Base-by-base conservation (phyloP, 352 stramenopile species). In the Pythium folliculosum region DNA sequence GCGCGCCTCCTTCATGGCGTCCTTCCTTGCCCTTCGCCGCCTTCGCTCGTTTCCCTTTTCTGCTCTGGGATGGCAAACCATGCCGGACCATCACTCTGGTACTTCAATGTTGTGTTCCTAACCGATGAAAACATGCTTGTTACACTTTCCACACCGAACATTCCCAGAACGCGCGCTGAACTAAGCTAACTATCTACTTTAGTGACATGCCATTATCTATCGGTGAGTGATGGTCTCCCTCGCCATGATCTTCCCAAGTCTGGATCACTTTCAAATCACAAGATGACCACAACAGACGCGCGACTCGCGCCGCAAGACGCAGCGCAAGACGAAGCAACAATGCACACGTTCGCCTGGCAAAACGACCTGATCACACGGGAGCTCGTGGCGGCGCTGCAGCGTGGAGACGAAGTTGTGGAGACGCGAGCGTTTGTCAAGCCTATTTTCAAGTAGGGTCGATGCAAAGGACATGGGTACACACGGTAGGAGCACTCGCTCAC, bases 351-450 rank as follows among this genome's bases (percentile, higher is more conserved):
- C 54, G 27, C 60, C 63, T 69, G 63, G 63, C 44, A n/a, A 60
- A 23, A 69, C 13, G 63, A 69, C 1, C 14, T 23, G 0, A 37
- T 53, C 50, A 66, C 65, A 4, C 22, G 32, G 1, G 57, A 71
- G 22, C 73, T 81, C 17, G 77, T 84, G 17, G 21, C 17, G 22
- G 54, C 62, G 48, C 68, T 84, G 19, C 68, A 73, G 63, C 30
- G 45, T 21, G 72, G 67, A 32, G 27, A 32, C 5, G 61, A 74
- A 45, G 27, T 5, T 14, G 74, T 76, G 45, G 83, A 90, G 54
- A 91, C 83, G 51, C 81, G 81, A 23, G 77, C 77, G 10, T 86
- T 91, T 56, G 72, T 91, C 30, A 75, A 76, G 44, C 83, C 83
- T 3, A 80, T 89, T 58, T 91, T 91, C 67, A 75, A 79, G 63